Base-by-base conservation (phyloP, 306 rosid species). In the Sechiopsis laciniata region DNA sequence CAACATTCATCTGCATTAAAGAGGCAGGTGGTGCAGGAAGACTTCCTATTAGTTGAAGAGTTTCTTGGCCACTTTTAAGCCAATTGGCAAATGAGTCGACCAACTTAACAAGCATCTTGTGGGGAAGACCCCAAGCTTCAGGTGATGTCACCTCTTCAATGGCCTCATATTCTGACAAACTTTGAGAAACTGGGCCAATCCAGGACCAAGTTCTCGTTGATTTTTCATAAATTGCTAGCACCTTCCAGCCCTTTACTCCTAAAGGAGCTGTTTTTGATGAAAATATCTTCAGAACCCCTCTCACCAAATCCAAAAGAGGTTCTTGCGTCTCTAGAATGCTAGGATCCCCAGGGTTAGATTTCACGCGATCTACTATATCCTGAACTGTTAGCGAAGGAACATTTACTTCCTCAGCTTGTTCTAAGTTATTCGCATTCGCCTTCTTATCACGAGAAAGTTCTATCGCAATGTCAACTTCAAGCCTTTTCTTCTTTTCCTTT, bases 51-150 rank as follows among this genome's bases (percentile, higher is more conserved):
- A 89, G 97, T 76, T 91, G 92, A 76, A 95, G 96, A 57, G 99
- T 95, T 81, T 95, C 97, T 75, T 95, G 99, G 78, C 99, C 97
- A 81, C 97, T 86, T 89, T 95, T 95, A 64, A 95, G 88, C 99
- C 97, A 95, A 87, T 89, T 95, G 67, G 99, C 99, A 72, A 91
- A 95, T 10, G 90, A 88, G 85, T 95, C 99, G 54, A 95, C 99
- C 88, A 95, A 79, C 85, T 95, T 95, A 74, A 91, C 96, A 73
- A 95, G 92, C 96, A 88, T 95, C 82, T 91, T 91, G 83, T 89
- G 89, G 66, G 96, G 96, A 82, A 95, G 90, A 80, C 86, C 84
- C 99, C 99, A 95, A 46, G 90, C 92, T 74, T 91, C 99, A 71
- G 99, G 88, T 81, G 95, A 91, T 51, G 87, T 82, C 51, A 82